Evolutionary conservation across 2,329 filamentous ascomycete genomes (phyloP).

Genomic region (Hypoxylon sp.): DNA sequence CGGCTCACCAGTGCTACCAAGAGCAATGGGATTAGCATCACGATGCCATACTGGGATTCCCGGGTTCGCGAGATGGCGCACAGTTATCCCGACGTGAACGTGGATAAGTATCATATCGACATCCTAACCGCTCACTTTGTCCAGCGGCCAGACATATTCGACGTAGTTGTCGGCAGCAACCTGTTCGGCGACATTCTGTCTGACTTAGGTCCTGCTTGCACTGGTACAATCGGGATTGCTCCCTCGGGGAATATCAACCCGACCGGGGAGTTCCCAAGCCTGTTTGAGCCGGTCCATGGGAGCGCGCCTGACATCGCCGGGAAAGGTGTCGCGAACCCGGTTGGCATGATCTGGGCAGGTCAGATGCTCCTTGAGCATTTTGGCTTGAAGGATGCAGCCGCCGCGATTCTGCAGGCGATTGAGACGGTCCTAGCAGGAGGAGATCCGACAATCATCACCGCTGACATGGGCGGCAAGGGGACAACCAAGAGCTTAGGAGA

Average conservation of each 20-base stretch:
- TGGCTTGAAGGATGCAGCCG: conserved; percentile 70
- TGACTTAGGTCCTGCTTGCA: conserved; percentile 74
- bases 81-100: conserved; percentile 69
- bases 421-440: conserved; percentile 56
- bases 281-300: conserved; percentile 76
- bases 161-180: conserved; percentile 74
- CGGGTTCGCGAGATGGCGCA: conserved; percentile 66
- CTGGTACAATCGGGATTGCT: conserved; percentile 76
- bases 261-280: conserved; percentile 70
- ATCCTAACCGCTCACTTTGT: conserved; percentile 75
- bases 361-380: conserved; percentile 71
- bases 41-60: conserved; percentile 77
- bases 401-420: conserved; percentile 55
- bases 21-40: conserved; percentile 74
- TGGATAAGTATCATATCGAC: conserved; percentile 76
- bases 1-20: conserved; percentile 76
- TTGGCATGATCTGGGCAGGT: conserved; percentile 69
- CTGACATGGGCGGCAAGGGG: conserved; percentile 71
- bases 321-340: conserved; percentile 73
- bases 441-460: conserved; percentile 67
- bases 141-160: conserved; percentile 68
- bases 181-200: conserved; percentile 73
- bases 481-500: conserved; percentile 72
- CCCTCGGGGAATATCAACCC: conserved; percentile 75
- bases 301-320: conserved; percentile 76